A percentile compares a stretch with the other conserved stretches of the same genome.
These are phyloP conservation scores for Actinidia arguta DNA, from an alignment of 179 eudicot genomes.

Conservation along the genomic window DNA sequence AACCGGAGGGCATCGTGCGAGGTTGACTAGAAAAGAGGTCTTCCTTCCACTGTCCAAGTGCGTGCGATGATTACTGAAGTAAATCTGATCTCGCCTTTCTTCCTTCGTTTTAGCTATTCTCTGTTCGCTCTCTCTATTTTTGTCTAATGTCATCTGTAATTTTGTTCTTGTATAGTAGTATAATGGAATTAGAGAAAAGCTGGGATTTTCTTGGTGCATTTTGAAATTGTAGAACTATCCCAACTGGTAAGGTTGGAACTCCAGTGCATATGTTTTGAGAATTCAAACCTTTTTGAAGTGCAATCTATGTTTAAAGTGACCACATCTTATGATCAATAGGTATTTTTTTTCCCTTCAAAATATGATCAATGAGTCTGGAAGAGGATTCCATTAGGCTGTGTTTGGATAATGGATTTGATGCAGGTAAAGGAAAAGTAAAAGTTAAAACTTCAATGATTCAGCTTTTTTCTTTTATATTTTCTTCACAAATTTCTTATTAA, in stretches of 20 bases:
- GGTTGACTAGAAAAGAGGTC: slow-evolving; percentile 7
- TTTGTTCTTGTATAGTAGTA: slow-evolving; percentile 7
- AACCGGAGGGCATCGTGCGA: slow-evolving; percentile 18
- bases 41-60: not conserved
- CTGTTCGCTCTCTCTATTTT: not conserved
- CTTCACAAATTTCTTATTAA: no score
- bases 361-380: no score
- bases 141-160: not conserved
- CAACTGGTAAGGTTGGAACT: slow-evolving; percentile 6
- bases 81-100: not conserved
- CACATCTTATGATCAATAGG: no score
- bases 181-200: not conserved
- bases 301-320: not conserved
- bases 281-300: not conserved
- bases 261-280: not conserved
- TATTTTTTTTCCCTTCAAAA: no score
- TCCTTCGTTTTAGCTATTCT: not conserved
- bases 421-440: no score
- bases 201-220: slow-evolving; percentile 2
- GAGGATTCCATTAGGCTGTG: no score
- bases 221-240: not conserved
- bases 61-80: not conserved
- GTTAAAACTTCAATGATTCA: no score
- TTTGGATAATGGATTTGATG: no score
- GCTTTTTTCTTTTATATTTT: no score